Evolutionary conservation across 805 yeast species (phyloP).

Genomic region (Kuraishia piskuri): DNA sequence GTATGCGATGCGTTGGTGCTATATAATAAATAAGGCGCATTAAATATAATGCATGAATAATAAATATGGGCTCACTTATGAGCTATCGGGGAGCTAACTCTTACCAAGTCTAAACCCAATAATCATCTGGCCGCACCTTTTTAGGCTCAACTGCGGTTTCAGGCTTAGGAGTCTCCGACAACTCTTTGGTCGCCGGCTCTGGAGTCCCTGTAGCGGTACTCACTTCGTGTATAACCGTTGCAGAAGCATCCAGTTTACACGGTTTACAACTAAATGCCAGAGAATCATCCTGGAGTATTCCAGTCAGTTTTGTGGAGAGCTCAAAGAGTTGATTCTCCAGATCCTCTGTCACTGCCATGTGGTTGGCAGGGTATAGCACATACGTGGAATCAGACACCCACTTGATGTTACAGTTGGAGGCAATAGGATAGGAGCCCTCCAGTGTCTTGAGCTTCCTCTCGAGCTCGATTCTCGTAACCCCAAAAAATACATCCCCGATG

Average conservation of each 20-base stretch:
- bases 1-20: no score
- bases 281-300: constrained; percentile 26
- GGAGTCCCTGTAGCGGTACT: not conserved
- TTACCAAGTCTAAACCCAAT: not conserved
- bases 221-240: constrained; percentile 23
- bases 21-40: no score
- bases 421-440: constrained; percentile 15
- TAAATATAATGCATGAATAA: no score
- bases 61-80: no score
- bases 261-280: constrained; percentile 42
- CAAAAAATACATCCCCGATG: constrained; percentile 44
- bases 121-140: not conserved
- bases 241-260: constrained; percentile 31
- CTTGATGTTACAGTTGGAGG: constrained; percentile 22
- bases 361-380: constrained; percentile 27
- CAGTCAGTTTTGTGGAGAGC: constrained; percentile 27
- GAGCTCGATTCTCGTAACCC: constrained; percentile 39
- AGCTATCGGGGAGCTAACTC: no score
- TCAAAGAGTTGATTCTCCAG: constrained; percentile 33
- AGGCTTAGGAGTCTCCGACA: not conserved
- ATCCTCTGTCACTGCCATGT: constrained; percentile 24
- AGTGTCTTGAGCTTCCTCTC: constrained; percentile 20
- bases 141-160: not conserved
- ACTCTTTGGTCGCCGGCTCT: not conserved
- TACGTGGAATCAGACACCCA: constrained; percentile 34